Base-by-base conservation (phyloP, 2,329 filamentous ascomycete species). In the Mariannaea sp. region DNA sequence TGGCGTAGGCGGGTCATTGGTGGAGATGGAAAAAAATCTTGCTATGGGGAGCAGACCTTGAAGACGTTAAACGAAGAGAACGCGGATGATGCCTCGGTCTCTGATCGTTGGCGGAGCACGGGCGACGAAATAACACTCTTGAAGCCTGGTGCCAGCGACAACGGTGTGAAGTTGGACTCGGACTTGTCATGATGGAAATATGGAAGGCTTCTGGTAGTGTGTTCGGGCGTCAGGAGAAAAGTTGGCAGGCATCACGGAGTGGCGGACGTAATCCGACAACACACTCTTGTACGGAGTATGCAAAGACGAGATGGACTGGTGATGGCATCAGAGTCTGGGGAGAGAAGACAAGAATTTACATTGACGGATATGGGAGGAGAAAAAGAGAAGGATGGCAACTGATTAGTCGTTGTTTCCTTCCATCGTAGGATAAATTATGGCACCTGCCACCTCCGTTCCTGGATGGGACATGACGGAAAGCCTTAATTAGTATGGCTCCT, bases 1-100 rank as follows among this genome's bases (percentile, higher is more conserved):
- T 16, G 44, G 44, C 14, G 32, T 5, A 7, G 42, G 33, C 50
- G 50, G 44, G 39, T 44, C 44, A 27, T 4, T 16, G 50, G 51
- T 27, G 40, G 51, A 45, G 33, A 43, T 44, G 51, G 26, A 49
- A 22, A 33, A 49, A 22, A 33, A 32, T 17, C 10, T 22, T 22
- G 9, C n/a, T 7, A 30, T 12, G n/a, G n/a, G n/a, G n/a, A n/a
- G n/a, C n/a, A n/a, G n/a, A n/a, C n/a, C n/a, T n/a, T n/a, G n/a
- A n/a, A n/a, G n/a, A n/a, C n/a, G 22, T n/a, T 30, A 14, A 19
- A 33, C 14, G 35, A 40, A 48, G 36, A 12, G 16, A 22, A 14
- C 12, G 14, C 20, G 12, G 14, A 13, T 5, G 27, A 24, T 19
- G 45, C 35, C 36, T 32, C 19, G 43, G 32, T 33, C 29, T 10